Conservation (phyloP, 371 early-diverging fungal genomes). For the Mortierella polycephala region DNA sequence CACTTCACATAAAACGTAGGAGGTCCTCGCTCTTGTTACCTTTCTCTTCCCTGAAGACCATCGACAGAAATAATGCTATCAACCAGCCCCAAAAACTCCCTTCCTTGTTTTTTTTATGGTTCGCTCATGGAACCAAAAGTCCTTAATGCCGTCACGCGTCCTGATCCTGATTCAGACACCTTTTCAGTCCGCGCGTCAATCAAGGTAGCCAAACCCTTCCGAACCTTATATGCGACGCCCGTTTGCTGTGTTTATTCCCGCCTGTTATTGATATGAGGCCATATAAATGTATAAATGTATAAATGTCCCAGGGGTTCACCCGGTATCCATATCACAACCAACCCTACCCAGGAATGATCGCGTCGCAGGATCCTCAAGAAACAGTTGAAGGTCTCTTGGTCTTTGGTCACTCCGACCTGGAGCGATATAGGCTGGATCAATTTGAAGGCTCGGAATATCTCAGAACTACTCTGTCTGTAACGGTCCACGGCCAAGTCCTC, state of each 20-base stretch:
- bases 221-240: neutral
- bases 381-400: slow-evolving; percentile 34
- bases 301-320: slow-evolving; percentile 16
- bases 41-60: neutral
- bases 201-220: slow-evolving; percentile 8
- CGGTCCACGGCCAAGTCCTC: slow-evolving; percentile 15
- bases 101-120: slow-evolving; percentile 44
- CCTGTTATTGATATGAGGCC: too few relatives aligned
- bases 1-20: too few relatives aligned
- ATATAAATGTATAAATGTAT: neutral
- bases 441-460: slow-evolving; percentile 46
- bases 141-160: slow-evolving; percentile 30
- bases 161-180: slow-evolving; percentile 13
- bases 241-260: too few relatives aligned
- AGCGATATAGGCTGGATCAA: slow-evolving; percentile 33
- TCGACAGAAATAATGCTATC: neutral
- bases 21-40: too few relatives aligned
- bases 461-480: slow-evolving; percentile 10
- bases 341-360: slow-evolving; percentile 41
- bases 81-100: slow-evolving; percentile 1
- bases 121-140: slow-evolving; percentile 43
- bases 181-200: slow-evolving; percentile 24
- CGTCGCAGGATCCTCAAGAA: slow-evolving; percentile 12
- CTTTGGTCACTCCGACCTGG: slow-evolving; percentile 38
- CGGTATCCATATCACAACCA: slow-evolving; percentile 41